These are phyloP conservation scores for Phoma herbarum DNA, from an alignment of 2,329 filamentous ascomycete genomes.

Conservation along the genomic window DNA sequence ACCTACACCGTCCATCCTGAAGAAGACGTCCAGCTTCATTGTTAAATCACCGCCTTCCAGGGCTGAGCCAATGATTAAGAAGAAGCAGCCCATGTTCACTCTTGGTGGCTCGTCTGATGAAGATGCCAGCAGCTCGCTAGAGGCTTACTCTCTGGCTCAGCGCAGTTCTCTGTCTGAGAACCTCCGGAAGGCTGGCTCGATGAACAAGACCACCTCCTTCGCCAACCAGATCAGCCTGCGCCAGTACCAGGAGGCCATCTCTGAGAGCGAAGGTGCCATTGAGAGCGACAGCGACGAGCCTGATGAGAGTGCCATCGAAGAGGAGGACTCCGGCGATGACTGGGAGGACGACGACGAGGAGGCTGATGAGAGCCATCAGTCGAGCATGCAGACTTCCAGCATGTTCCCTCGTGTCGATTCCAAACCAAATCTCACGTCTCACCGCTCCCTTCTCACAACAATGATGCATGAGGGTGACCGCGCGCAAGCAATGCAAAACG, in stretches of 20 bases:
- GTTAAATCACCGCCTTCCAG: constrained; percentile 40
- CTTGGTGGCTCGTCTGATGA: constrained; percentile 85
- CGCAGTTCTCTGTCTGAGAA: constrained; percentile 65
- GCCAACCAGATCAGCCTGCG: constrained; percentile 76
- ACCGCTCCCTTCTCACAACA: constrained; percentile 87
- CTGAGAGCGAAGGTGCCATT: constrained; percentile 66
- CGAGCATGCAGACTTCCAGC: constrained; percentile 80
- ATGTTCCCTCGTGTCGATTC: constrained; percentile 94
- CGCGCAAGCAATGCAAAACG: constrained; percentile 72
- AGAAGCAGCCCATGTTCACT: constrained; percentile 74
- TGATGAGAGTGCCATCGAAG: constrained; percentile 66
- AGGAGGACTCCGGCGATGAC: constrained; percentile 64
- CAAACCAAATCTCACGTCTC: constrained; percentile 81
- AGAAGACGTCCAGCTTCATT: constrained; percentile 53
- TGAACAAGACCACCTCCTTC: constrained; percentile 84
- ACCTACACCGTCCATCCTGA: constrained; percentile 66
- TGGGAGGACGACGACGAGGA: constrained; percentile 70
- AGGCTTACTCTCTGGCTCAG: constrained; percentile 60
- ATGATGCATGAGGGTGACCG: constrained; percentile 85
- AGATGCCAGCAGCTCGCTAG: constrained; percentile 80
- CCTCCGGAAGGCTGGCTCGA: constrained; percentile 55
- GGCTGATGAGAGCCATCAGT: constrained; percentile 80
- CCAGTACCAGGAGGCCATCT: constrained; percentile 66
- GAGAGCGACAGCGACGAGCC: constrained; percentile 68
- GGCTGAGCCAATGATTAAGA: constrained; percentile 60